Evolutionary conservation across 257 asterid genomes (phyloP), one percentile per base, ranked within the genome.

Genomic region (Solanum lycopersicoides): DNA sequence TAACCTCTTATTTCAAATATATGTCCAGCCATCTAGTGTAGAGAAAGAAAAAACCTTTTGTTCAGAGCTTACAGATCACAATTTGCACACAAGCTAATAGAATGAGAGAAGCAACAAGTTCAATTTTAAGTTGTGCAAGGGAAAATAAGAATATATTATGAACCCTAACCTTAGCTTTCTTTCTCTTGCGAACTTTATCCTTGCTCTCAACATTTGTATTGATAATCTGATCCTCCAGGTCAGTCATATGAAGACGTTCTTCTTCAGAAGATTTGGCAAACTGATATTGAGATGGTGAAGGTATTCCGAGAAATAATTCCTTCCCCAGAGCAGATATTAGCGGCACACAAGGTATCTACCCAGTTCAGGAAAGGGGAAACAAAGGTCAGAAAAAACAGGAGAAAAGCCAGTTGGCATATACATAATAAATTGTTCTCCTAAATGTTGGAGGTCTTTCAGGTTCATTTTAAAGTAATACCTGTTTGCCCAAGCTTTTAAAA

Each of bases 311-410:
- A 89, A 94, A 93, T 59, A 95, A 95, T 72, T 98, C 93, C 89
- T 97, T 93, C 89, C 96, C 88, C 76, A 96, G 98, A 82, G 91
- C 97, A 90, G 91, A 94, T 37, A 96, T 82, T 50, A 92, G 34
- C 18, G 99, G 99, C 56, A 97, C 98, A 59, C 99, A 98, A 84
- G 98, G 98, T 89, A 97, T 90, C 99, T 95, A 96, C 84, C 66
- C 39, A 4, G 83, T n/a, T 76, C 60, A 76, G 60, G 85, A 80
- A 50, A 82, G 88, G 82, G 28, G 50, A 68, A 44, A 74, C 9
- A 45, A 69, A 66, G 73, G 71, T 45, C 28, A 74, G 56, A 30
- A 65, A 32, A 63, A 44, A 83, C 79, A 23, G 83, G 15, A 53
- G 28, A n/a, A 42, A n/a, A n/a, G n/a, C 7, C 35, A n/a, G 37